These are phyloP conservation scores for Diaporthe helianthi DNA, from an alignment of 2,329 filamentous ascomycete genomes.

Conservation along the genomic window DNA sequence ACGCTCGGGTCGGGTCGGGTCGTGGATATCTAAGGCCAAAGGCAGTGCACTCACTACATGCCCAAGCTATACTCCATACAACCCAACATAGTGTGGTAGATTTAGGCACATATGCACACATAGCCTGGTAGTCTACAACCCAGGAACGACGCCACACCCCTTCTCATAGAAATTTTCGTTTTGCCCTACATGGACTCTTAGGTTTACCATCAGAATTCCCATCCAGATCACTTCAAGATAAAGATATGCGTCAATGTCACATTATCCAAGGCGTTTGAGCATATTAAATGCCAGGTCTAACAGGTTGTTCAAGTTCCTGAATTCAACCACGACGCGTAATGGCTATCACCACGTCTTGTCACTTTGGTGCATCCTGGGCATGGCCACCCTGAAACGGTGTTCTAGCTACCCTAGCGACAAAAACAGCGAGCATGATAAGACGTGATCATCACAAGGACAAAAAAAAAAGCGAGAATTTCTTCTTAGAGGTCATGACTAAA, in stretches of 20 bases:
- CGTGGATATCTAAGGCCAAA: too few species aligned
- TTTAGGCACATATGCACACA: neutral
- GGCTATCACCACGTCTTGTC: neutral
- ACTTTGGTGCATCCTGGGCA: neutral
- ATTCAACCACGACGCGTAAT: neutral
- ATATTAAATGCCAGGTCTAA: neutral
- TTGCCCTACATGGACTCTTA: accelerated
- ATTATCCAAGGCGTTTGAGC: neutral
- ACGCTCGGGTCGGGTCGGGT: too few species aligned
- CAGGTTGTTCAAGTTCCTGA: neutral
- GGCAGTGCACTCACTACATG: too few species aligned
- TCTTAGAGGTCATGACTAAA: slow-evolving; percentile 17
- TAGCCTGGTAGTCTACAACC: too few species aligned
- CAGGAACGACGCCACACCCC: neutral
- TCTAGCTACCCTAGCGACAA: neutral
- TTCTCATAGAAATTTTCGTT: neutral
- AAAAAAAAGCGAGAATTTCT: slow-evolving; percentile 16
- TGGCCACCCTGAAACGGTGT: neutral
- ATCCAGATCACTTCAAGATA: neutral
- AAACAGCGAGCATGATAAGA: slow-evolving; percentile 3
- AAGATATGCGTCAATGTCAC: neutral
- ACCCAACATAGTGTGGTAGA: too few species aligned
- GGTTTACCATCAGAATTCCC: too few species aligned
- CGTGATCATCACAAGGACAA: neutral
- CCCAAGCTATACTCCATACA: too few species aligned